phyloP scores from a whole-genome alignment of 345 rosid genomes.

The Psidium friedrichsthalianum region DNA sequence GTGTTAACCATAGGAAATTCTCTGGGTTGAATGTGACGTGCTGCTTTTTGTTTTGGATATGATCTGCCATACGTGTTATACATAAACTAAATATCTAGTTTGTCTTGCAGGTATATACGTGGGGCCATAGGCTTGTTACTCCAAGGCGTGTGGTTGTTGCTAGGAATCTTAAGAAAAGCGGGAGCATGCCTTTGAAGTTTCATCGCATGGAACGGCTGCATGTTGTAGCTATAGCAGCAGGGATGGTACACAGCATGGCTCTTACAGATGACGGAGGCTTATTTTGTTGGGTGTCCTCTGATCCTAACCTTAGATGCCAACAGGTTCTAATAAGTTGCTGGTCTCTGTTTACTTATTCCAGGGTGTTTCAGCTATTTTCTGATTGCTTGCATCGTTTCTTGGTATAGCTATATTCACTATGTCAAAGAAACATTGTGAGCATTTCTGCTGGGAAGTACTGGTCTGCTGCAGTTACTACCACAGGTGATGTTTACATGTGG shows the following conservation, averaged over 20 bases:
- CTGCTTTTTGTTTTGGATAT: not conserved
- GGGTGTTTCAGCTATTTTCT: not conserved
- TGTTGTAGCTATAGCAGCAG: conserved; percentile 78
- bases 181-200: conserved; percentile 53
- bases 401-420: conserved; percentile 45
- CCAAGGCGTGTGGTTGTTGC: conserved; percentile 69
- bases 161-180: conserved; percentile 70
- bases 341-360: not conserved
- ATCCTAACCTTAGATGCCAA: conserved; percentile 80
- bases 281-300: conserved; percentile 90
- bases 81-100: not conserved
- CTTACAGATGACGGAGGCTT: conserved; percentile 84
- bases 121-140: conserved; percentile 97
- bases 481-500: conserved; percentile 94
- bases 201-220: conserved; percentile 64
- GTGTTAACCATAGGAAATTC: not conserved
- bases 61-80: not conserved
- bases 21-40: not conserved
- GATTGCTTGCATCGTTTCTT: not conserved
- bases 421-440: conserved; percentile 53
- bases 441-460: conserved; percentile 94
- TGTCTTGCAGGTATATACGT: conserved; percentile 60
- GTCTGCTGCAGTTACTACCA: conserved; percentile 70
- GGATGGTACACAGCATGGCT: conserved; percentile 90
- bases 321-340: conserved; percentile 36